A percentile compares a stretch with the other conserved stretches of the same genome.
These are phyloP conservation scores for Botrytis porri DNA, from an alignment of 2,329 filamentous ascomycete genomes.

Conservation along the genomic window DNA sequence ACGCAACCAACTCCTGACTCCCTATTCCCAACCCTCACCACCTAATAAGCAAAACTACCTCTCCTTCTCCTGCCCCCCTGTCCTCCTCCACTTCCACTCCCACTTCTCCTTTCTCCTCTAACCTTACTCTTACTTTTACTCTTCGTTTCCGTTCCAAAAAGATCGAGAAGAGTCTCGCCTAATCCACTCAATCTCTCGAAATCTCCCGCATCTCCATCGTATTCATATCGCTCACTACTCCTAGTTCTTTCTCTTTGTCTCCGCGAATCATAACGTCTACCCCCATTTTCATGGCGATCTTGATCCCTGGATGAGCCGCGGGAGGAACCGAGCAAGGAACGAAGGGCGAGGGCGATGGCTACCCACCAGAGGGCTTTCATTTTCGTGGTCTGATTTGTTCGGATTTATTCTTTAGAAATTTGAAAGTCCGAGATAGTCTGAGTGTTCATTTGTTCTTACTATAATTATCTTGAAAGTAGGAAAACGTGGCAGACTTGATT, in stretches of 20 bases:
- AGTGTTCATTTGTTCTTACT: too few relatives aligned
- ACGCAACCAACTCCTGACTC: background rate
- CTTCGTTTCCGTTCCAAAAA: background rate
- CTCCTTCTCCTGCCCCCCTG: background rate
- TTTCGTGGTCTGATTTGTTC: background rate
- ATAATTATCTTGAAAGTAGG: background rate
- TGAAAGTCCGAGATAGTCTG: background rate
- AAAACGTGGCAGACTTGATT: background rate
- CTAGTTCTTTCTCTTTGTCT: background rate
- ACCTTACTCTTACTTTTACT: background rate
- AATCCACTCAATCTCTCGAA: background rate
- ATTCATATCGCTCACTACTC: background rate
- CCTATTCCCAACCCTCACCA: background rate
- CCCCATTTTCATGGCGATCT: too few relatives aligned
- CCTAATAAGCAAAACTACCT: background rate
- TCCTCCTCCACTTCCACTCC: background rate
- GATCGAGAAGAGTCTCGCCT: background rate
- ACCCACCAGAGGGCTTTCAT: background rate
- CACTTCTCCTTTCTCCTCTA: too few relatives aligned
- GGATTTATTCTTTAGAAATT: background rate
- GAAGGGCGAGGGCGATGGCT: background rate
- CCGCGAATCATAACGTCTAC: background rate
- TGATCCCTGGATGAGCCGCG: background rate
- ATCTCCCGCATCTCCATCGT: background rate
- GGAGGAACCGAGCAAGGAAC: background rate